These are phyloP conservation scores for Aciculosporium take DNA, from an alignment of 2,329 filamentous ascomycete genomes.

Conservation along the genomic window DNA sequence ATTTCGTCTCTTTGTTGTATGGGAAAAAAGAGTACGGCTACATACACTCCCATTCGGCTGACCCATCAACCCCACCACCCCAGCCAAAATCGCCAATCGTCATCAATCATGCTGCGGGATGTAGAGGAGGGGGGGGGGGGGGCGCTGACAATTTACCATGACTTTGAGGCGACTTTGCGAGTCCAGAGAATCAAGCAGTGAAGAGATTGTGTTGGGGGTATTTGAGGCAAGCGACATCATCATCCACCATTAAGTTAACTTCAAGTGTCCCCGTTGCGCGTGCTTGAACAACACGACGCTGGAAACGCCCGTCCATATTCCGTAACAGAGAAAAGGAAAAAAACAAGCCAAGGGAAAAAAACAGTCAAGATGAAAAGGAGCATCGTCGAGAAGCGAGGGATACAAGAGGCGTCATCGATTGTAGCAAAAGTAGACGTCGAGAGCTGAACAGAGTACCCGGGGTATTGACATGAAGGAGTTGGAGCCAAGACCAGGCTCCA, in stretches of 20 bases:
- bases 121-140: slow-evolving; percentile 8
- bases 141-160: slow-evolving; percentile 4
- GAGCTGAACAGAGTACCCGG: neutral
- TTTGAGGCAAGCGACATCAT: slow-evolving; percentile 9
- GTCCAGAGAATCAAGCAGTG: slow-evolving; percentile 7
- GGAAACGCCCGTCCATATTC: neutral
- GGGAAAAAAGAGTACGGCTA: slow-evolving; percentile 10
- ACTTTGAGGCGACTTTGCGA: slow-evolving; percentile 2
- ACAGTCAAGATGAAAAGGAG: slow-evolving; percentile 5
- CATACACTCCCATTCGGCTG: slow-evolving; percentile 12
- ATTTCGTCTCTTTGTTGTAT: slow-evolving; percentile 11
- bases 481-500: neutral
- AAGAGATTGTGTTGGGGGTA: slow-evolving; percentile 9
- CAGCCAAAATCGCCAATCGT: slow-evolving; percentile 7
- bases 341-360: too few relatives aligned
- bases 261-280: slow-evolving; percentile 7
- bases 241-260: slow-evolving; percentile 9
- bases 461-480: neutral
- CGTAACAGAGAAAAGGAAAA: too few relatives aligned
- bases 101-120: slow-evolving; percentile 12
- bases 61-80: slow-evolving; percentile 5
- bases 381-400: slow-evolving; percentile 4
- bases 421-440: slow-evolving; percentile 16
- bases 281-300: neutral
- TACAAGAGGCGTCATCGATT: slow-evolving; percentile 7